Evolutionary conservation across 163 green algal species (phyloP).

Genomic region (Chlamydomonas reinhardtii): DNA sequence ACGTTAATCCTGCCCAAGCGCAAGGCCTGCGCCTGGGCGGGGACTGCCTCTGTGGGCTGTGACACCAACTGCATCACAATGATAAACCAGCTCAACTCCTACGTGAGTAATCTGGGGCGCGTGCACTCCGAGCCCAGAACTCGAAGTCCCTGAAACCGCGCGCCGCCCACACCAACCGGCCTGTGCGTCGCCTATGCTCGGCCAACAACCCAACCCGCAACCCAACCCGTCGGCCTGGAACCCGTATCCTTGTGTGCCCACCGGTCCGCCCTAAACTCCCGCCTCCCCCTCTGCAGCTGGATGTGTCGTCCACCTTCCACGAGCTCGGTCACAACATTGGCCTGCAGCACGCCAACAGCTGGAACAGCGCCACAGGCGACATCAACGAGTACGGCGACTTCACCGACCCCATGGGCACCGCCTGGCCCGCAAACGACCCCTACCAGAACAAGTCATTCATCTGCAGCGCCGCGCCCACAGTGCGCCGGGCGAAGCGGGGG

Average conservation of each 20-base stretch:
- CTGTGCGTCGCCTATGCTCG: too few relatives aligned
- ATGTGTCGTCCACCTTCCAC: not conserved
- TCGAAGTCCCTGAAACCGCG: too few relatives aligned
- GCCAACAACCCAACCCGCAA: too few relatives aligned
- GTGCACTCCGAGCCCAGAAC: too few relatives aligned
- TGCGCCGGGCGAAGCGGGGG: too few relatives aligned
- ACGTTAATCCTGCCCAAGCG: not conserved
- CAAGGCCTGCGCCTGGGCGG: not conserved
- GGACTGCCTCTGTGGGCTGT: not conserved
- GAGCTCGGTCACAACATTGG: slow-evolving; percentile 19
- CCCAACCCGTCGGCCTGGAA: too few relatives aligned
- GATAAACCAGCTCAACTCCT: not conserved
- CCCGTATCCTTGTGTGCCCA: too few relatives aligned
- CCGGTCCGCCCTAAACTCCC: too few relatives aligned
- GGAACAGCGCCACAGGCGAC: too few relatives aligned
- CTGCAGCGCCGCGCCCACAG: not conserved
- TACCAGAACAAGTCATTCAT: not conserved
- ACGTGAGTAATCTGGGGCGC: too few relatives aligned
- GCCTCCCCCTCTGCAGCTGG: not conserved
- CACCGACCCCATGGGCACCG: not conserved
- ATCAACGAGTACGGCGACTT: not conserved
- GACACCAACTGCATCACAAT: not conserved
- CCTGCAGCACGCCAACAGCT: slow-evolving; percentile 4
- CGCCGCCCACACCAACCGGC: too few relatives aligned
- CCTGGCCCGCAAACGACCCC: not conserved